phyloP scores from a whole-genome alignment of 1,139 yeast genomes.

The Geotrichum carabidarum region DNA sequence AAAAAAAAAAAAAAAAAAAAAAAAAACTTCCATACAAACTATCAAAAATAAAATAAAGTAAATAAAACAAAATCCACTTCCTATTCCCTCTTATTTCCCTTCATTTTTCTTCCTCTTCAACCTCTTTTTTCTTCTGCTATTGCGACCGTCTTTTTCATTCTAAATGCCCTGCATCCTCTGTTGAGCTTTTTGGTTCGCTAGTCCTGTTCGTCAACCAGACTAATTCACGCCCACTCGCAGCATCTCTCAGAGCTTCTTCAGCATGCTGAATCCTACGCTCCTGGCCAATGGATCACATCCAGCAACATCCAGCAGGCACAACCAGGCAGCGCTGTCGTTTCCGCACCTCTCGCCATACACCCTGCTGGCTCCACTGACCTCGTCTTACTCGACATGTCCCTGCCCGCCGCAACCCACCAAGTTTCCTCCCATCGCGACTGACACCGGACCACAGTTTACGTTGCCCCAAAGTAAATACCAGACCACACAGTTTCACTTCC shows the following conservation, averaged over 20 bases:
- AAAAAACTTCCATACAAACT: not conserved
- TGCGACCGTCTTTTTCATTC: too few species aligned
- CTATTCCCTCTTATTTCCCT: not conserved
- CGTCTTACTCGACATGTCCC: not conserved
- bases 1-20: not conserved
- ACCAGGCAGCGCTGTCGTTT: not conserved
- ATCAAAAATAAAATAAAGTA: not conserved
- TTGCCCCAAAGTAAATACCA: slow-evolving; percentile 3
- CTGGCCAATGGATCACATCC: not conserved
- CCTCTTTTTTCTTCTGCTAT: not conserved
- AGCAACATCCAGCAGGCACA: not conserved
- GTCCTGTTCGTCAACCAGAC: not conserved
- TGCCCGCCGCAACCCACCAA: not conserved
- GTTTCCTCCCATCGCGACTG: not conserved
- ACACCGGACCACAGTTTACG: not conserved
- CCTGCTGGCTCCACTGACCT: not conserved
- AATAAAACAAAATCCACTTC: not conserved
- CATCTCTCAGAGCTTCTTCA: too few species aligned
- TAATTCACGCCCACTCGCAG: not conserved
- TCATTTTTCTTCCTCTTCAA: not conserved
- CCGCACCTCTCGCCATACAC: not conserved
- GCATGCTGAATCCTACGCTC: not conserved
- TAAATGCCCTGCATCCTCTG: not conserved
- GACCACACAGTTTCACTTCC: not conserved
- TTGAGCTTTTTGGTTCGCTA: not conserved